Evolutionary conservation across 768 basidiomycete species (phyloP).

Genomic region (Podaxis rugospora): DNA sequence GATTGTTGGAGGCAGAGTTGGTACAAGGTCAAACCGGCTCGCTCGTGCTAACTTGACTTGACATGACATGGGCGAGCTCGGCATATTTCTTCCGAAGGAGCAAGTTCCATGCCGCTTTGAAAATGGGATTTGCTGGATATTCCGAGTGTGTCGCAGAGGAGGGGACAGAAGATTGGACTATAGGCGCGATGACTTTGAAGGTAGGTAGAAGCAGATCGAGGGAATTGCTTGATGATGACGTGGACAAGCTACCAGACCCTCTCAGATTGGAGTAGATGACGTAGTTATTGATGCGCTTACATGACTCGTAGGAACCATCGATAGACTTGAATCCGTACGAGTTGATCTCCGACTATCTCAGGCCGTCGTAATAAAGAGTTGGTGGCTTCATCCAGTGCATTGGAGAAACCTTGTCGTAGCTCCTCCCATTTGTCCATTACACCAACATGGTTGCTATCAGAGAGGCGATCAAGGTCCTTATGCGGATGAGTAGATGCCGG

Average conservation of each 20-base stretch:
- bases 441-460: background rate
- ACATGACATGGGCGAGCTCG: background rate
- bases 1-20: no score
- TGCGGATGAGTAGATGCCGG: background rate
- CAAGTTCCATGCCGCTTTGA: background rate
- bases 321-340: background rate
- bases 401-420: background rate
- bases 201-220: background rate
- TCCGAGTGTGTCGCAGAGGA: background rate
- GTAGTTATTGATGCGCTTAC: background rate
- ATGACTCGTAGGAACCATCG: background rate
- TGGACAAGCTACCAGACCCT: background rate
- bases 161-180: background rate
- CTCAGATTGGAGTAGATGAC: background rate
- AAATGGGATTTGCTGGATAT: slow-evolving; percentile 3
- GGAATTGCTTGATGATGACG: background rate
- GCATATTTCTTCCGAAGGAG: background rate
- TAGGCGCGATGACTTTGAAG: background rate
- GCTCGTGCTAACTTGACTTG: background rate
- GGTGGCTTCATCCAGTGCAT: background rate
- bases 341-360: background rate
- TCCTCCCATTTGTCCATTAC: background rate
- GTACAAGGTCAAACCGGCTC: background rate
- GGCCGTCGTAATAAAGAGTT: background rate
- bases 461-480: background rate